Evolutionary conservation across 2,329 filamentous ascomycete genomes (phyloP).

Genomic region (Cordyceps tenuipes): DNA sequence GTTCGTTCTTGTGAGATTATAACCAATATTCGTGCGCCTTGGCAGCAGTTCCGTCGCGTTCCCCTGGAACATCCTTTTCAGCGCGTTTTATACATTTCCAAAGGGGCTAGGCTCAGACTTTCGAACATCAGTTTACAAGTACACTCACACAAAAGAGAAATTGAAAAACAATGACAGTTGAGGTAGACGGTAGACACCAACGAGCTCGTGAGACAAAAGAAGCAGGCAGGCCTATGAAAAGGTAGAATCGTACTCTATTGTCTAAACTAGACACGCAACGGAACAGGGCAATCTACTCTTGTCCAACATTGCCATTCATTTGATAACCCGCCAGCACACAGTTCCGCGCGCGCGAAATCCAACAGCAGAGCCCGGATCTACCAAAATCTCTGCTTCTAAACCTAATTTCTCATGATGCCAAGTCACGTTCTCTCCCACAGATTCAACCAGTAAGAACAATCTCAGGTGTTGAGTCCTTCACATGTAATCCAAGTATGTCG

Average conservation of each 20-base stretch:
- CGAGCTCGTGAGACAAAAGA: too few species aligned
- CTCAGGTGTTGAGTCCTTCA: neutral
- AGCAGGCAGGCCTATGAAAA: too few species aligned
- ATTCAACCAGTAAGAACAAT: neutral
- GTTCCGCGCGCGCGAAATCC: neutral
- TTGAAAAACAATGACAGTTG: too few species aligned
- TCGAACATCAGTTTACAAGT: too few species aligned
- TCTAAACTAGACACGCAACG: too few species aligned
- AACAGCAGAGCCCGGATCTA: neutral
- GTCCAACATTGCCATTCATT: neutral
- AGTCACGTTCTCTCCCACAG: neutral
- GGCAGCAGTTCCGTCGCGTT: neutral
- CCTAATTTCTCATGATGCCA: neutral
- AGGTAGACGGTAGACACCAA: too few species aligned
- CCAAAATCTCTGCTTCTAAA: neutral
- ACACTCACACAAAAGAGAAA: too few species aligned
- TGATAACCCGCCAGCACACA: neutral
- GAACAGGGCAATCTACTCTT: too few species aligned
- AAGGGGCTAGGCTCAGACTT: neutral
- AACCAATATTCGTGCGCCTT: neutral
- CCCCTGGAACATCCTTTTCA: neutral
- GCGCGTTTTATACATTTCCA: neutral
- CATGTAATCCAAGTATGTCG: conserved; percentile 9
- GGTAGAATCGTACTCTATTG: too few species aligned
- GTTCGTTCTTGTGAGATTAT: neutral